Evolutionary conservation across 768 basidiomycete genomes (phyloP).

Genomic region (Suillus cothurnatus): DNA sequence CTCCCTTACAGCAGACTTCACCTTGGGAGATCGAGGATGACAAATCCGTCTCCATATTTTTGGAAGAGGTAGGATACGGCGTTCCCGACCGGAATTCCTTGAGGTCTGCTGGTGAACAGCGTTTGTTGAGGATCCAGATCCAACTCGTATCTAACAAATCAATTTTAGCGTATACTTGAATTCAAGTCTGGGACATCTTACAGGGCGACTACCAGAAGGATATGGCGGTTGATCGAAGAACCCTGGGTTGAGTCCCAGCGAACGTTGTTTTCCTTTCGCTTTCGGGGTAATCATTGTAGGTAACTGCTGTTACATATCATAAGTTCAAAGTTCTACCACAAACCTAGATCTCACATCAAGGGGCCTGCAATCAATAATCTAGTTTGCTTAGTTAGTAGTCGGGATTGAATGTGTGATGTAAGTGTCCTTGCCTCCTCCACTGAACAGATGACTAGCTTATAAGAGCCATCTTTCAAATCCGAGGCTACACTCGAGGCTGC

Average conservation of each 20-base stretch:
- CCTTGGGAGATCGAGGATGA: neutral
- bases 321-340: neutral
- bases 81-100: neutral
- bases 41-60: no score
- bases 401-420: neutral
- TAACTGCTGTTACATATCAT: neutral
- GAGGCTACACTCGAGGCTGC: neutral
- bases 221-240: neutral
- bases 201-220: neutral
- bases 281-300: neutral
- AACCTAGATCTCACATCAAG: neutral
- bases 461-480: neutral
- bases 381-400: neutral
- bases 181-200: neutral
- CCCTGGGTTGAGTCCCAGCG: neutral
- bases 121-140: neutral
- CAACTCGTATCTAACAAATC: neutral
- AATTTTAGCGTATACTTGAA: neutral
- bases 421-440: slow-evolving; percentile 1
- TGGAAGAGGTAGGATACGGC: neutral
- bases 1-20: neutral
- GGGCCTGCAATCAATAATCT: neutral
- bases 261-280: neutral
- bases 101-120: neutral
- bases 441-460: neutral